Percentiles rank a stretch among this genome's conserved stretches.
phyloP scores from a whole-genome alignment of 768 basidiomycete genomes.

The Tylopilus rubrobrunneus region DNA sequence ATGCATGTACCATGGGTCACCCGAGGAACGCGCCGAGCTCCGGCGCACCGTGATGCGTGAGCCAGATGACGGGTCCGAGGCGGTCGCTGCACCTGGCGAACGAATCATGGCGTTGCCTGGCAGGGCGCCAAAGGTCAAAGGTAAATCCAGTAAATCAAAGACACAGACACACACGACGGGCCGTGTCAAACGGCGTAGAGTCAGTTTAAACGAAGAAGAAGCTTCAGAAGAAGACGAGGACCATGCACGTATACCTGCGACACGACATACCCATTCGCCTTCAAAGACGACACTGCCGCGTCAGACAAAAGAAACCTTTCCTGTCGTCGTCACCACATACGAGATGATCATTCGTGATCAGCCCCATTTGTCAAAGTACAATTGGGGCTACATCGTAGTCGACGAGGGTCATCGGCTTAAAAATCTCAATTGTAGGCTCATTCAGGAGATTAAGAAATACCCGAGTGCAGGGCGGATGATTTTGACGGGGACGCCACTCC shows the following conservation, averaged over 20 bases:
- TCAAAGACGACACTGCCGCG: not conserved
- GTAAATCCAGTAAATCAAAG: constrained; percentile 9
- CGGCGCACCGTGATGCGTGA: constrained; percentile 56
- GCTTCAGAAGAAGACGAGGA: constrained; percentile 11
- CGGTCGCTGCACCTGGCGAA: constrained; percentile 20
- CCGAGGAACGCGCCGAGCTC: constrained; percentile 75
- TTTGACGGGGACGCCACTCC: constrained; percentile 92
- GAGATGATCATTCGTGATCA: constrained; percentile 90
- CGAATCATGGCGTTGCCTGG: constrained; percentile 22
- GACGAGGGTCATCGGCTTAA: constrained; percentile 95
- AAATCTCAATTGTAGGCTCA: constrained; percentile 88
- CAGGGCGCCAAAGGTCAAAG: constrained; percentile 16
- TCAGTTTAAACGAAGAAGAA: constrained; percentile 3
- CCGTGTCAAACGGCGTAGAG: constrained; percentile 22
- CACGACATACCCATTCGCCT: constrained; percentile 12
- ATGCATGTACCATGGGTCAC: constrained; percentile 87
- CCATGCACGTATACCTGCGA: constrained; percentile 16
- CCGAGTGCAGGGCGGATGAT: constrained; percentile 84
- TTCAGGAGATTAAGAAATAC: constrained; percentile 87
- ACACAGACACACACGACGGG: constrained; percentile 11
- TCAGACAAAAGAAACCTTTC: constrained; percentile 47
- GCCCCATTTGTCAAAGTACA: constrained; percentile 56
- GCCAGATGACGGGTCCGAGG: constrained; percentile 26
- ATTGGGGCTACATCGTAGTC: constrained; percentile 92
- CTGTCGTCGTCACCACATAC: constrained; percentile 87